A percentile compares a stretch with the other conserved stretches of the same genome.
phyloP scores from a whole-genome alignment of 2,329 filamentous ascomycete species.

The Aspergillus tamarii region DNA sequence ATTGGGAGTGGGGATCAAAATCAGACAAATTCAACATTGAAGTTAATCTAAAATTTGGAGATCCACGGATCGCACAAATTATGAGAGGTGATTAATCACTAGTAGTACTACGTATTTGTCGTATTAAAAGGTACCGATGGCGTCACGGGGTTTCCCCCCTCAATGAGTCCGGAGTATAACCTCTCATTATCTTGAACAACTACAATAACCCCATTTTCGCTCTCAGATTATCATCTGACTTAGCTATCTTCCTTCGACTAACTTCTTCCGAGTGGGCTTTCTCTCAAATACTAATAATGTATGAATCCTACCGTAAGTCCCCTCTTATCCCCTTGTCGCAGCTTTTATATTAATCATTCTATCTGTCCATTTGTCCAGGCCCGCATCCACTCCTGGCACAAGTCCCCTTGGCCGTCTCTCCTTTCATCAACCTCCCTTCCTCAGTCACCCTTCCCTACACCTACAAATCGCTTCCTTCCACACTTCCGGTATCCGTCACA shows the following conservation, averaged over 20 bases:
- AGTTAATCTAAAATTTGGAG: neutral
- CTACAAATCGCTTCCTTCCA: slow-evolving; percentile 86
- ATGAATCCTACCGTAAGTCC: slow-evolving; percentile 49
- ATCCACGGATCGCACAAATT: neutral
- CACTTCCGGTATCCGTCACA: slow-evolving; percentile 74
- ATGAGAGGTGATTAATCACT: neutral
- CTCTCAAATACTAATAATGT: slow-evolving; percentile 36
- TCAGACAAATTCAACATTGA: neutral
- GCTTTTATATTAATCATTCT: slow-evolving; percentile 7
- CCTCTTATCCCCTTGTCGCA: neutral
- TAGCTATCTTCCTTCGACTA: neutral
- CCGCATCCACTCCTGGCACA: slow-evolving; percentile 89
- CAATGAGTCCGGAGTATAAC: neutral
- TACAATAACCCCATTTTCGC: neutral
- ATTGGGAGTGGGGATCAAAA: neutral
- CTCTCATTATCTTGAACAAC: neutral
- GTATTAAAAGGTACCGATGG: neutral
- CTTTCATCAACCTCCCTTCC: slow-evolving; percentile 87
- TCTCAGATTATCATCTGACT: neutral
- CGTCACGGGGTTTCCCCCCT: slow-evolving; percentile 1
- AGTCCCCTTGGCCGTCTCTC: slow-evolving; percentile 89
- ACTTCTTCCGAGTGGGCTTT: neutral
- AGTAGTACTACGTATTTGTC: neutral
- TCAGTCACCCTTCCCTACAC: slow-evolving; percentile 93
- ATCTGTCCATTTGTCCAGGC: slow-evolving; percentile 49